phyloP scores from a whole-genome alignment of 2,329 filamentous ascomycete species.

The Graphiopsis chlorocephala region DNA sequence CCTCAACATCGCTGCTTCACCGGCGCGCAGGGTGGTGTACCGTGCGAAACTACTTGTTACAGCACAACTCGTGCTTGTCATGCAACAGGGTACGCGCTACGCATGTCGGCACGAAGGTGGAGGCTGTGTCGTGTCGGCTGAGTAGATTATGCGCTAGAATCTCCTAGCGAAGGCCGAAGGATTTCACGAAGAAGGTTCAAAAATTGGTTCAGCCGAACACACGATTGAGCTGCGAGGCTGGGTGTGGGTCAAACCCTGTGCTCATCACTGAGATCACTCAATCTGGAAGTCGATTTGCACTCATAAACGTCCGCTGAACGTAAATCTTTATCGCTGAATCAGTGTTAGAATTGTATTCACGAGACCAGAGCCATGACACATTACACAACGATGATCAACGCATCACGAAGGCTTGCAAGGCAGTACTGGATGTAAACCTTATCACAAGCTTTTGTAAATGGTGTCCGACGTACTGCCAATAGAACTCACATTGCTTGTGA shows the following conservation, averaged over 20 bases:
- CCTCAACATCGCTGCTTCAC: slow-evolving; percentile 5
- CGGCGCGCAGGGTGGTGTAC: neutral
- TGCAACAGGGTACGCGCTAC: neutral
- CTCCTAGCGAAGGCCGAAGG: neutral
- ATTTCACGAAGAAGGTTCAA: neutral
- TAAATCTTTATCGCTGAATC: neutral
- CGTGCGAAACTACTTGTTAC: neutral
- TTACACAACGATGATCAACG: neutral
- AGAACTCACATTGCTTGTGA: neutral
- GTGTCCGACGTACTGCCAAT: neutral
- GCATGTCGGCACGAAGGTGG: neutral
- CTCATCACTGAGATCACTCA: neutral
- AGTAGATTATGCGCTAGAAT: neutral
- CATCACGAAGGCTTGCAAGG: neutral
- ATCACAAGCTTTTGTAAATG: neutral
- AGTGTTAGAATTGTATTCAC: neutral
- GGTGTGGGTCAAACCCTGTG: neutral
- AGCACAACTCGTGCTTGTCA: neutral
- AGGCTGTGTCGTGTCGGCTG: slow-evolving; percentile 1
- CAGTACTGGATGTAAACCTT: neutral
- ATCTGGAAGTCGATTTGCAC: neutral
- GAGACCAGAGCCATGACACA: neutral
- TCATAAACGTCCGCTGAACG: neutral
- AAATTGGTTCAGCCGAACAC: neutral
- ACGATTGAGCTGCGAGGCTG: neutral